A percentile compares a stretch with the other conserved stretches of the same genome.
Evolutionary conservation across 208 protist genomes (phyloP).

Genomic region (Kentomonas sorsogonicus): DNA sequence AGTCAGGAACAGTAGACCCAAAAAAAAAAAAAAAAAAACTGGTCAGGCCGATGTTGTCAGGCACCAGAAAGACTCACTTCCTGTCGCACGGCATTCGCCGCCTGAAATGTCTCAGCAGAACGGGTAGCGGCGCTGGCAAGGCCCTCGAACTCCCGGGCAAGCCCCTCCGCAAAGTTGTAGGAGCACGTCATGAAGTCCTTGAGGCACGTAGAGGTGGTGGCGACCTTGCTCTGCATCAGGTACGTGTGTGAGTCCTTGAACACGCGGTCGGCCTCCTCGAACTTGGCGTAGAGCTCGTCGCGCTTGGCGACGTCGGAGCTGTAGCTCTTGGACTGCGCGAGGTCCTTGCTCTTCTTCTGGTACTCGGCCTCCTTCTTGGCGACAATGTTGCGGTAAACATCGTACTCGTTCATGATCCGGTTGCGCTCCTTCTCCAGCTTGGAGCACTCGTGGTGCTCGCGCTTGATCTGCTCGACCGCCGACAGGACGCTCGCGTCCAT

Average conservation of each 20-base stretch:
- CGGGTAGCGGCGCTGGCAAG: slow-evolving; percentile 7
- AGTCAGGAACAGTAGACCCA: background rate
- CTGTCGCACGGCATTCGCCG: no score
- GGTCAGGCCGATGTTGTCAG: no score
- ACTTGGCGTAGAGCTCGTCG: slow-evolving; percentile 26
- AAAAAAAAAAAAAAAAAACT: slow-evolving; percentile 9
- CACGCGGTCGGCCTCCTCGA: slow-evolving; percentile 27
- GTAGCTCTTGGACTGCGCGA: slow-evolving; percentile 44
- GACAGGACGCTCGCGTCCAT: slow-evolving; percentile 33
- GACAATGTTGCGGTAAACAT: slow-evolving; percentile 46
- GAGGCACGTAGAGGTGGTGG: slow-evolving; percentile 16
- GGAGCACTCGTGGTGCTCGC: slow-evolving; percentile 37
- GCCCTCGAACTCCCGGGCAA: slow-evolving; percentile 18
- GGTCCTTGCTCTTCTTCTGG: slow-evolving; percentile 41
- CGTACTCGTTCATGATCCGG: slow-evolving; percentile 47
- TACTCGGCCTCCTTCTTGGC: slow-evolving; percentile 45
- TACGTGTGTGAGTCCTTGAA: slow-evolving; percentile 44
- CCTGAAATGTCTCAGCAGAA: background rate
- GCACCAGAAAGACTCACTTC: no score
- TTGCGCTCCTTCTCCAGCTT: slow-evolving; percentile 36
- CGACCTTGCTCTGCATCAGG: slow-evolving; percentile 18
- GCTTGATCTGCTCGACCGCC: slow-evolving; percentile 24
- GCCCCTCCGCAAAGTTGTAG: slow-evolving; percentile 16
- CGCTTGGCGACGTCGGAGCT: slow-evolving; percentile 33
- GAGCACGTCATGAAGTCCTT: slow-evolving; percentile 30